Base-by-base conservation (phyloP, 2,329 filamentous ascomycete genomes). In the Colletotrichum sp. region DNA sequence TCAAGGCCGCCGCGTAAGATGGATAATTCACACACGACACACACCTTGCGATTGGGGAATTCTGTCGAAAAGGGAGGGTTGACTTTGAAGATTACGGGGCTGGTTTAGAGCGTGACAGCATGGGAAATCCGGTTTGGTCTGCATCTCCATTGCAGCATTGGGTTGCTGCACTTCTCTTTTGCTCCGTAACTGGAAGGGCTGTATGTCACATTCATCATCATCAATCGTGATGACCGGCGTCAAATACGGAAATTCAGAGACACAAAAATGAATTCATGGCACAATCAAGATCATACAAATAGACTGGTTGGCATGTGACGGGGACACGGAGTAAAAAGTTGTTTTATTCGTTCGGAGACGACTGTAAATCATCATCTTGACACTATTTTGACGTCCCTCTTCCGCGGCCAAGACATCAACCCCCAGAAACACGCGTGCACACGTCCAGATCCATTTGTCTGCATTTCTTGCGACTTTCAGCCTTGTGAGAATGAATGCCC, bases 1-100 rank as follows among this genome's bases (percentile, higher is more conserved):
- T 98, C 89, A 94, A 94, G 91, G 93, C 94, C 83, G 90, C 93
- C 83, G 93, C 94, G 87, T 95, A 94, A 69, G 89, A 86, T 67
- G 60, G 61, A 63, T 28, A 36, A 60, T 52, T 61, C 30, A 61
- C 59, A 61, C 59, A 32, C 28, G 21, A 67, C 64, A 70, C 48
- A 68, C 48, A 60, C 67, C 69, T 72, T 72, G 64, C 61, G 68
- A 75, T 77, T 67, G 67, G 74, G 71, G 69, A 72, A 64, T 36
- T 72, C 63, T 59, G 68, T 77, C 72, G 75, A 57, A 69, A 67
- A 60, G 52, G 72, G 64, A 63, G 66, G 66, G 67, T 75, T 76
- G 71, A 74, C 74, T 75, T 72, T 75, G 75, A 77, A 75, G 75
- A 77, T 69, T 67, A 71, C 72, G 75, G 77, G 75, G 72, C 72